Conservation (phyloP, 805 yeast genomes). For the Wickerhamomyces sydowiorum region DNA sequence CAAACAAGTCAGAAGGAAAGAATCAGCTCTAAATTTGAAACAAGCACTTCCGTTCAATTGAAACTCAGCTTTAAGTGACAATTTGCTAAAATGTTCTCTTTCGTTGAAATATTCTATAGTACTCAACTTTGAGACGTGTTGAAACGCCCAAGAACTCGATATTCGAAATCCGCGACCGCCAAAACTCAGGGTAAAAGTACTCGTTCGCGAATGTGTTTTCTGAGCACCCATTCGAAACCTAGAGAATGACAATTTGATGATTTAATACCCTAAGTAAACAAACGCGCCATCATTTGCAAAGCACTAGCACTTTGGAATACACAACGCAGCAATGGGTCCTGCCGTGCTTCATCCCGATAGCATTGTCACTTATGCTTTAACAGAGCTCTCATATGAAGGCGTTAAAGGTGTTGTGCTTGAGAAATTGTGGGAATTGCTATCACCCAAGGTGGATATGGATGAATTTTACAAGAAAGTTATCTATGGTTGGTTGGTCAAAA, state of each 20-base stretch:
- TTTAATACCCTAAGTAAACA: background rate
- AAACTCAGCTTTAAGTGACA: no score
- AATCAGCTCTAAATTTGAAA: no score
- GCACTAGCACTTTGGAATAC: background rate
- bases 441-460: constrained; percentile 19
- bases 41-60: no score
- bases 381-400: constrained; percentile 30
- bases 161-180: no score
- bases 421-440: constrained; percentile 28
- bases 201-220: background rate
- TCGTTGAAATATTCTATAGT: no score
- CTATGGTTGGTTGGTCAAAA: constrained; percentile 32
- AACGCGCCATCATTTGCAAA: background rate
- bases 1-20: no score
- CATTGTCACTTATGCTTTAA: constrained; percentile 26
- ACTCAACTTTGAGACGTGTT: no score
- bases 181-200: background rate
- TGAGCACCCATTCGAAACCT: background rate
- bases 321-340: background rate
- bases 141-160: no score
- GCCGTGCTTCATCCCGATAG: constrained; percentile 28
- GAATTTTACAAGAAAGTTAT: constrained; percentile 26
- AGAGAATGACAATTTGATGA: background rate
- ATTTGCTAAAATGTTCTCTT: no score
- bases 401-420: constrained; percentile 25